phyloP scores from a whole-genome alignment of 805 yeast genomes.

The Hanseniaspora clermontiae region DNA sequence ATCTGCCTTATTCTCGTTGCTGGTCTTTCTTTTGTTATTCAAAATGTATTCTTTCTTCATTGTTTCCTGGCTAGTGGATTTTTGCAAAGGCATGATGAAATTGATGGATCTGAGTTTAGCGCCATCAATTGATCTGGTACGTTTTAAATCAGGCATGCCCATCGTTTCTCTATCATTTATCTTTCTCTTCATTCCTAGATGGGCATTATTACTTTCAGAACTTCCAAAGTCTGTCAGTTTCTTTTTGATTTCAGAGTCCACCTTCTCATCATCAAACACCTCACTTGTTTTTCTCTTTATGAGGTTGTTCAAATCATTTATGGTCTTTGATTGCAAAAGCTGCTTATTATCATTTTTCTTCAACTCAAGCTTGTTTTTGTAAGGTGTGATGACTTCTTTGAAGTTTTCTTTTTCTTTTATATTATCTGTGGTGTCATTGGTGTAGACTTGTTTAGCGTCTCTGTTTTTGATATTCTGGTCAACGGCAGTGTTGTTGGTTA shows the following conservation, averaged over 20 bases:
- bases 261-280: slow-evolving; percentile 20
- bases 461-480: not conserved
- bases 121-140: slow-evolving; percentile 28
- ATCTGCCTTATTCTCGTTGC: not conserved
- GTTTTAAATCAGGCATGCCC: slow-evolving; percentile 21
- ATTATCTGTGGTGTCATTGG: not conserved
- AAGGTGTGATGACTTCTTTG: not conserved
- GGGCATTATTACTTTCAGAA: not conserved
- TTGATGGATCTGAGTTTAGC: slow-evolving; percentile 21
- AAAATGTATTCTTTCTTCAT: not conserved
- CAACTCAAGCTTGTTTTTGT: not conserved
- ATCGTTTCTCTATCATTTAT: slow-evolving; percentile 15
- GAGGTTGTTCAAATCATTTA: not conserved
- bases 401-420: not conserved
- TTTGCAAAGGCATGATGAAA: slow-evolving; percentile 2
- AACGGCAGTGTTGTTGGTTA: not conserved
- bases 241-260: slow-evolving; percentile 17
- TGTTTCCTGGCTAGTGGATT: not conserved
- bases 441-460: not conserved
- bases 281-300: not conserved
- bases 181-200: not conserved
- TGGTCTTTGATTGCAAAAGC: not conserved
- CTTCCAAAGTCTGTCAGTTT: not conserved
- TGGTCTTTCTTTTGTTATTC: not conserved
- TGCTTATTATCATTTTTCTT: not conserved